Base-by-base conservation (phyloP, 2,329 filamentous ascomycete species). In the Coniosporium tulheliwenetii region DNA sequence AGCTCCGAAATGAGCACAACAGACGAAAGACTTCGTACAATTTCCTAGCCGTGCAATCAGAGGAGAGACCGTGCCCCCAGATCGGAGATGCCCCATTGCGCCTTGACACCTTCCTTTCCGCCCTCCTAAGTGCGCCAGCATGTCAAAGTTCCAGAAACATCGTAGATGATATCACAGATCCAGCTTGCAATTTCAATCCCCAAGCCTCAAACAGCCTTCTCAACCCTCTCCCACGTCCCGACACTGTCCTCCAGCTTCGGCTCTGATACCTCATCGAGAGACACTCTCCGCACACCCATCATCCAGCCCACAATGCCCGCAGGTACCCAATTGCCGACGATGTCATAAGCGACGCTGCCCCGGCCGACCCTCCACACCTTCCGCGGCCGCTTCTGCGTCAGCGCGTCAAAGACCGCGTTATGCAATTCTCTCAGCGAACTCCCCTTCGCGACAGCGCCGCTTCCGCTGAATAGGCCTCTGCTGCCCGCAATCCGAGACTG, bases 321-420 rank as follows among this genome's bases (percentile, higher is more conserved):
- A 1, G 91, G 89, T 16, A 82, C 71, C 74, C 81, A 89, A 33
- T 75, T 73, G 5, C 87, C 91, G 7, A 96, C 81, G 29, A 95
- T 70, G 33, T 84, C 82, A 59, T 96, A 96, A 1, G 86, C 69
- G 42, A 81, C 70, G 39, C 85, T 85, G 5, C 91, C 91, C 39
- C 86, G 75, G 1, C 91, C 91, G 12, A 95, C 81, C 43, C 84
- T 79, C 47, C 89, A 74, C 1, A 82, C 73, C 31, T 73, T 66
- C 37, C 66, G 67, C 19, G 70, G 73, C 38, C 57, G 56, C 48
- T 73, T 73, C 36, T 75, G 72, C 47, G 84, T 79, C 41, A 96
- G 73, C 30, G 91, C 84, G 56, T 96, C 89, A 56, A 95, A 93
- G 8, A 98, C 80, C 2, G 83, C 79, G 53, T 85, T 80, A 61